phyloP scores from a whole-genome alignment of 2,329 filamentous ascomycete genomes.

The Thielaviopsis populi region DNA sequence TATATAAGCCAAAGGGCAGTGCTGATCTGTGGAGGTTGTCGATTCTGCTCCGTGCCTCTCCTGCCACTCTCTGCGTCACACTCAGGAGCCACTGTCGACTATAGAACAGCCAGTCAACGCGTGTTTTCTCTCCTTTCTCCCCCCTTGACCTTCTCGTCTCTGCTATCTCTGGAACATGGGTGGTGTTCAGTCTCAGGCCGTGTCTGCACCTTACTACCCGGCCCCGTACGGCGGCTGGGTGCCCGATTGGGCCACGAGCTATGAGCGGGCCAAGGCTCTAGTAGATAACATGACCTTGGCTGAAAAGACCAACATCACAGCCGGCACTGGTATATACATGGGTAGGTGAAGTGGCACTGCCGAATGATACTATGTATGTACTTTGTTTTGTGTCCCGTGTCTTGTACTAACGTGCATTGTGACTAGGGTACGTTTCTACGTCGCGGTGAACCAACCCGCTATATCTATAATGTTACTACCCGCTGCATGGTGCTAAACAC shows the following conservation, averaged over 20 bases:
- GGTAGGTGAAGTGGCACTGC: conserved; percentile 27
- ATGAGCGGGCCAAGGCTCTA: conserved; percentile 50
- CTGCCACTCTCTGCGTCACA: background rate
- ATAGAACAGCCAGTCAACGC: background rate
- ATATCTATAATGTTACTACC: background rate
- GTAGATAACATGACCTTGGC: conserved; percentile 65
- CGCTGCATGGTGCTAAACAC: background rate
- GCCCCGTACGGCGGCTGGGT: conserved; percentile 58
- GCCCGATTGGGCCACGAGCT: conserved; percentile 52
- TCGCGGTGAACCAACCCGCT: background rate
- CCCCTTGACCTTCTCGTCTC: background rate
- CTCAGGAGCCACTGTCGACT: background rate
- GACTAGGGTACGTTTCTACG: conserved; percentile 6
- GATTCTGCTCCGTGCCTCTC: background rate
- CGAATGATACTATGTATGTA: background rate
- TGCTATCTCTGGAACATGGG: background rate
- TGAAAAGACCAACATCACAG: conserved; percentile 66
- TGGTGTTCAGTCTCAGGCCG: conserved; percentile 18
- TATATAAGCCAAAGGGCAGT: background rate
- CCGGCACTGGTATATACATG: conserved; percentile 58
- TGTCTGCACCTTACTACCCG: conserved; percentile 52
- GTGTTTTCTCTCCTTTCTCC: background rate
- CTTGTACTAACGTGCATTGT: background rate
- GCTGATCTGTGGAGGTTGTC: background rate
- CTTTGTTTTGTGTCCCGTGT: background rate